Evolutionary conservation across 257 asterid genomes (phyloP).

Genomic region (Agastache rugosa): DNA sequence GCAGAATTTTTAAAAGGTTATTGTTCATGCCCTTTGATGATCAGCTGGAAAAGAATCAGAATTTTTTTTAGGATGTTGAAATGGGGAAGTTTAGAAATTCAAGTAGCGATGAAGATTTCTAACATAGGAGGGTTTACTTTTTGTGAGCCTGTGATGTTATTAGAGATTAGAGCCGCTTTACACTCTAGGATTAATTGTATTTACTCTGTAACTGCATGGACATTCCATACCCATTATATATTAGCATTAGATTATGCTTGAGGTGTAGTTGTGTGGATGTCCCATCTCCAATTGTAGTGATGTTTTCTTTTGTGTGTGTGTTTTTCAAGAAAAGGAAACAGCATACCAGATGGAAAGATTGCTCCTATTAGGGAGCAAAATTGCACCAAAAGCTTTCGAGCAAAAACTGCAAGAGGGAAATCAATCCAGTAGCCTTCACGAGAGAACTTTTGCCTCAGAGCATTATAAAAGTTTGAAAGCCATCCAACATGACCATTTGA

Average conservation of each 20-base stretch:
- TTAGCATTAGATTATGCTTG: not conserved
- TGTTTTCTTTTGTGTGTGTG: not conserved
- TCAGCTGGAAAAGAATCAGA: not conserved
- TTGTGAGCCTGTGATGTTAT: not conserved
- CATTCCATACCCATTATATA: not conserved
- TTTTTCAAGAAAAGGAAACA: conserved; percentile 17
- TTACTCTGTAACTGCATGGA: not conserved
- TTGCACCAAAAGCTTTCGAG: conserved; percentile 85
- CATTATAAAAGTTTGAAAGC: conserved; percentile 82
- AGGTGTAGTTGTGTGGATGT: not conserved
- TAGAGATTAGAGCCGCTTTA: not conserved
- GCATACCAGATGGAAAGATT: conserved; percentile 83
- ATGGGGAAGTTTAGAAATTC: not conserved
- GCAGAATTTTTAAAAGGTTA: not conserved
- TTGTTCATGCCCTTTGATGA: not conserved
- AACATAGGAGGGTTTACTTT: not conserved
- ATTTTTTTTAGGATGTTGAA: not conserved
- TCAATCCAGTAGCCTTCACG: conserved; percentile 86
- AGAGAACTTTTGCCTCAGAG: conserved; percentile 83
- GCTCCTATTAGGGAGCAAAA: conserved; percentile 82
- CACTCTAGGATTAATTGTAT: conserved; percentile 2
- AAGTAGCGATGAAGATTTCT: not conserved
- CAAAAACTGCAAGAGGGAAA: conserved; percentile 93
- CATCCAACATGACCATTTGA: conserved; percentile 90
- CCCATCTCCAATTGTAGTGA: not conserved